These are phyloP conservation scores for Plasmodium vivax DNA, from an alignment of 169 alveolate genomes.

Conservation along the genomic window DNA sequence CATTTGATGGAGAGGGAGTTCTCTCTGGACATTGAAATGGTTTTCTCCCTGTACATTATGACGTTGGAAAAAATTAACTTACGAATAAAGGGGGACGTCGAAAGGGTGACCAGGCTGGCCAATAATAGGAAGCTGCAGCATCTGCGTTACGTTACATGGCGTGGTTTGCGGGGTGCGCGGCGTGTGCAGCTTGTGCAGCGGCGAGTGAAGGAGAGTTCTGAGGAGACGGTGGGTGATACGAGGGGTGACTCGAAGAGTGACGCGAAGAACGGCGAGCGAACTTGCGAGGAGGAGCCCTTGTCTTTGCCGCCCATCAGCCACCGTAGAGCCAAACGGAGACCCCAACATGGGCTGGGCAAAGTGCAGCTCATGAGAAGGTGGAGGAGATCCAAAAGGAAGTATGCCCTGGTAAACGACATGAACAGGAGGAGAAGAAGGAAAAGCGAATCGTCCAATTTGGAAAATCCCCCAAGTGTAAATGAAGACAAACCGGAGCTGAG, in stretches of 20 bases:
- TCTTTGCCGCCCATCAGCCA: background rate
- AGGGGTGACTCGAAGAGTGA: background rate
- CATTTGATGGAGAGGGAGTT: constrained; percentile 16
- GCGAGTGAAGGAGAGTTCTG: background rate
- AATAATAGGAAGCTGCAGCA: background rate
- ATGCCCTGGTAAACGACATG: background rate
- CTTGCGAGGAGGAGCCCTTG: background rate
- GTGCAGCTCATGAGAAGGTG: background rate
- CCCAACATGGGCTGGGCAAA: background rate
- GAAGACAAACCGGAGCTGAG: background rate
- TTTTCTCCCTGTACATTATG: constrained; percentile 58
- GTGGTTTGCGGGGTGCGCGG: too few species aligned
- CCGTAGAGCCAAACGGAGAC: background rate
- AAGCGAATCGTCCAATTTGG: background rate
- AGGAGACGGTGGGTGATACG: background rate
- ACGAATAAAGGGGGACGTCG: constrained; percentile 12
- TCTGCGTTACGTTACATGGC: background rate
- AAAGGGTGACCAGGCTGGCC: constrained; percentile 1
- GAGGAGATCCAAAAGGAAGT: background rate
- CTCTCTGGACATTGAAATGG: constrained; percentile 40
- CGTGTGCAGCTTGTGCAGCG: background rate
- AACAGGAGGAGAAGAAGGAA: background rate
- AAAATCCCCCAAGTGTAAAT: background rate
- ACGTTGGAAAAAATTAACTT: constrained; percentile 34
- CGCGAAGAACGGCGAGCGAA: background rate